These are phyloP conservation scores for Musa acuminata DNA, from an alignment of 176 grass and related monocot species.

Conservation along the genomic window DNA sequence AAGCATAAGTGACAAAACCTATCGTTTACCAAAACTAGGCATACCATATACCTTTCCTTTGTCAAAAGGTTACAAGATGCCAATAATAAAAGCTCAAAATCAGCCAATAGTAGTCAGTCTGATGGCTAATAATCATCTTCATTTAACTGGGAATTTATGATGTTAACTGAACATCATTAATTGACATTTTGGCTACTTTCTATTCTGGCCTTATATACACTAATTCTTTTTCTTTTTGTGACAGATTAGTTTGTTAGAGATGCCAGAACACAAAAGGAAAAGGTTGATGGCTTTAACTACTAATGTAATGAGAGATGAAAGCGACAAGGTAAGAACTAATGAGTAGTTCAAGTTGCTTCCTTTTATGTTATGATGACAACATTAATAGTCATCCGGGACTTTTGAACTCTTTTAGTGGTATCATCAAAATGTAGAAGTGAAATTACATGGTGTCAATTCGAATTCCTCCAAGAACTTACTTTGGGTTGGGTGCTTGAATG, in stretches of 20 bases:
- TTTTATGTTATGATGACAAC: neutral
- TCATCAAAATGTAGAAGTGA: too few relatives aligned
- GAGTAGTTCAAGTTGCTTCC: neutral
- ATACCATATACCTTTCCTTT: too few relatives aligned
- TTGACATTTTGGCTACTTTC: neutral
- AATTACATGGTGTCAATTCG: too few relatives aligned
- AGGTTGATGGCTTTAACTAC: slow-evolving; percentile 61
- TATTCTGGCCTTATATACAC: neutral
- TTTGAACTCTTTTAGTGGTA: neutral
- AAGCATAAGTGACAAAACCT: too few relatives aligned
- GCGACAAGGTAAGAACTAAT: slow-evolving; percentile 50
- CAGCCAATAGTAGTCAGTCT: neutral
- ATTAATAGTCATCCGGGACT: neutral
- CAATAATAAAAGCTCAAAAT: neutral
- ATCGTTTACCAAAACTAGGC: too few relatives aligned
- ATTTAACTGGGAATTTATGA: neutral
- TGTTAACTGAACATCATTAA: neutral
- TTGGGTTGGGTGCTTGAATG: too few relatives aligned
- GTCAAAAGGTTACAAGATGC: too few relatives aligned
- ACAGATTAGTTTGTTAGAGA: slow-evolving; percentile 94
- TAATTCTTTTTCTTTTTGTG: slow-evolving; percentile 15
- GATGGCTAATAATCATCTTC: neutral
- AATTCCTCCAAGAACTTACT: too few relatives aligned
- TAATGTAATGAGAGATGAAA: slow-evolving; percentile 84
- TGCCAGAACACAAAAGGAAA: slow-evolving; percentile 61